Evolutionary conservation across 2,329 filamentous ascomycete species (phyloP).

Genomic region (Diaporthe citri): DNA sequence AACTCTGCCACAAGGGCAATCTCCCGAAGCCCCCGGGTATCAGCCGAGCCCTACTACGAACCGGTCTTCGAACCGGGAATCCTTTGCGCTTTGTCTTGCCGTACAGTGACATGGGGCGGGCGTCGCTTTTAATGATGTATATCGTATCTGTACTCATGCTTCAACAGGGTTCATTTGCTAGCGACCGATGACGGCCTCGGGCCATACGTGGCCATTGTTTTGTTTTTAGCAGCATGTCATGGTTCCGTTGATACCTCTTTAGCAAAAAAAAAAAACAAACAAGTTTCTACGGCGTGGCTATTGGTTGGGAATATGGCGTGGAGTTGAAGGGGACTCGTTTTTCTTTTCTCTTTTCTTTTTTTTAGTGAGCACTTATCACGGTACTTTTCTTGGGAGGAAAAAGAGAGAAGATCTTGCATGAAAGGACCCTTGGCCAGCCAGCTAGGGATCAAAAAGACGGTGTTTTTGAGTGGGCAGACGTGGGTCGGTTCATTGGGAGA

Average conservation of each 20-base stretch:
- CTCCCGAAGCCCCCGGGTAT: neutral
- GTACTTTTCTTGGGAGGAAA: neutral
- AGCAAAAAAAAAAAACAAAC: neutral
- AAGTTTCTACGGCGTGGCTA: slow-evolving; percentile 8
- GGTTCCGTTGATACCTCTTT: slow-evolving; percentile 23
- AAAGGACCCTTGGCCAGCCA: neutral
- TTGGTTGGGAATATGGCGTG: slow-evolving; percentile 8
- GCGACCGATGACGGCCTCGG: slow-evolving; percentile 12
- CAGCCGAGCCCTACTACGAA: neutral
- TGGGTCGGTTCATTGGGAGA: neutral
- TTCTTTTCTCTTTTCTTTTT: neutral
- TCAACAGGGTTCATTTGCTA: slow-evolving; percentile 8
- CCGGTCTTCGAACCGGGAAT: too few relatives aligned
- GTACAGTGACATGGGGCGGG: neutral
- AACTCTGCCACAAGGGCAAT: neutral
- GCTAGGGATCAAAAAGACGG: slow-evolving; percentile 16
- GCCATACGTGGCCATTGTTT: slow-evolving; percentile 4
- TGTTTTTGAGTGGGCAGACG: slow-evolving; percentile 10
- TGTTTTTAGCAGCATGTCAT: slow-evolving; percentile 13
- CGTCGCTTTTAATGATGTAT: slow-evolving; percentile 1
- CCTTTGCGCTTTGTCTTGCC: neutral
- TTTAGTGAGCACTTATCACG: neutral
- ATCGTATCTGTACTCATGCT: slow-evolving; percentile 29
- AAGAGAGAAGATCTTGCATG: neutral
- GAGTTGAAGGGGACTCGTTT: neutral